A percentile compares a stretch with the other conserved stretches of the same genome.
These are phyloP conservation scores for Ambrosia hybrid DNA, from an alignment of 140 eudicot genomes.

Conservation along the genomic window DNA sequence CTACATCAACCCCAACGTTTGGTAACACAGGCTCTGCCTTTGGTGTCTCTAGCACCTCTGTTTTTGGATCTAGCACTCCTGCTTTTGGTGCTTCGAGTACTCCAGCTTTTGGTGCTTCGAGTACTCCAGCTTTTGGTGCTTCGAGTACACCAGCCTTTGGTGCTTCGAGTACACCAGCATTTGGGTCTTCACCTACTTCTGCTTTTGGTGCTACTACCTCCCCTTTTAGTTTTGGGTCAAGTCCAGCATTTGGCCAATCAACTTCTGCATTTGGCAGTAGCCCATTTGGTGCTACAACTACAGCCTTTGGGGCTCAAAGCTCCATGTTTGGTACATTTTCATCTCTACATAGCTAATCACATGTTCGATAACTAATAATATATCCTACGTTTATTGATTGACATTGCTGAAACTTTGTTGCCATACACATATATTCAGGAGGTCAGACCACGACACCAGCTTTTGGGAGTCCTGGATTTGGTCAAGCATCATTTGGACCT, in stretches of 20 bases:
- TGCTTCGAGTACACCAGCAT: constrained; percentile 56
- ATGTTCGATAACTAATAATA: constrained; percentile 11
- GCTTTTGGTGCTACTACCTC: constrained; percentile 66
- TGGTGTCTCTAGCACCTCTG: constrained; percentile 50
- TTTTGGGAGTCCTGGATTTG: constrained; percentile 62
- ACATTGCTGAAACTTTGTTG: constrained; percentile 10
- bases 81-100: constrained; percentile 46
- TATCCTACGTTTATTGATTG: background rate
- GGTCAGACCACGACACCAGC: constrained; percentile 67
- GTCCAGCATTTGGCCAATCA: constrained; percentile 74
- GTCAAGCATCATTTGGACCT: constrained; percentile 68
- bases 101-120: constrained; percentile 51
- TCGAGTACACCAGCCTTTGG: constrained; percentile 71
- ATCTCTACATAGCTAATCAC: background rate
- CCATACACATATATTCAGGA: constrained; percentile 49
- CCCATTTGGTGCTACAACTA: constrained; percentile 59
- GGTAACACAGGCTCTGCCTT: constrained; percentile 65
- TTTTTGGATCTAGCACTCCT: constrained; percentile 53
- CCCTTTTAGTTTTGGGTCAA: constrained; percentile 63
- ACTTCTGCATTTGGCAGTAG: constrained; percentile 76
- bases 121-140: constrained; percentile 68
- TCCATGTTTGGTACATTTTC: constrained; percentile 61
- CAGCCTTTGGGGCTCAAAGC: constrained; percentile 77
- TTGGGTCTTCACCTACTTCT: constrained; percentile 57
- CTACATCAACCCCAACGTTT: constrained; percentile 51